Evolutionary conservation across 345 rosid genomes (phyloP).

Genomic region (Ceriops zippeliana): DNA sequence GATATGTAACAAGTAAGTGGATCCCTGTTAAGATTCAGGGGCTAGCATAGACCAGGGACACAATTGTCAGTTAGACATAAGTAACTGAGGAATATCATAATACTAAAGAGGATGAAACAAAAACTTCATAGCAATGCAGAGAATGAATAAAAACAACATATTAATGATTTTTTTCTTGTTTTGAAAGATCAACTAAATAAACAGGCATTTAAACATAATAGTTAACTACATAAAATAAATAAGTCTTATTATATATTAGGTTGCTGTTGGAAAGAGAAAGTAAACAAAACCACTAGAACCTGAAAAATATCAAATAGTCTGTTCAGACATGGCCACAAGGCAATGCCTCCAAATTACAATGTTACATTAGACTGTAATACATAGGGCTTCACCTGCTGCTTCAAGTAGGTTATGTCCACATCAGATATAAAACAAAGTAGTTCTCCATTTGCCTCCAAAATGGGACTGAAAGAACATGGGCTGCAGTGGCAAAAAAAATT

Average conservation of each 20-base stretch:
- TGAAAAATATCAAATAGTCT: neutral
- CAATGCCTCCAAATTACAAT: neutral
- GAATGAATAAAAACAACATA: too few species aligned
- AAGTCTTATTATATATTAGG: too few species aligned
- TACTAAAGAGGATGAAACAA: too few species aligned
- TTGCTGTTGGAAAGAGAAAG: neutral
- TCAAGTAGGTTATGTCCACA: slow-evolving; percentile 55
- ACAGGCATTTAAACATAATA: neutral
- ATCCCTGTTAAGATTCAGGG: neutral
- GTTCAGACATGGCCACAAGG: neutral
- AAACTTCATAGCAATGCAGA: too few species aligned
- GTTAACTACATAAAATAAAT: too few species aligned
- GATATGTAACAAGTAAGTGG: neutral
- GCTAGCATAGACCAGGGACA: too few species aligned
- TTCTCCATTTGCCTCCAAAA: slow-evolving; percentile 91
- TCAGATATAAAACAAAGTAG: slow-evolving; percentile 62
- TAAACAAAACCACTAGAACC: neutral
- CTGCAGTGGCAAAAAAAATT: slow-evolving; percentile 49
- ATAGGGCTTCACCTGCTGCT: slow-evolving; percentile 54
- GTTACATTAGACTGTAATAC: neutral
- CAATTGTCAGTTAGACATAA: too few species aligned
- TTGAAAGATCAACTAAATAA: neutral
- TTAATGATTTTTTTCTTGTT: neutral
- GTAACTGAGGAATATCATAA: too few species aligned
- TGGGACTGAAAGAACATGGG: slow-evolving; percentile 41